A percentile compares a stretch with the other conserved stretches of the same genome.
These are phyloP conservation scores for Calonectria honghensis DNA, from an alignment of 2,329 filamentous ascomycete species.

Conservation along the genomic window DNA sequence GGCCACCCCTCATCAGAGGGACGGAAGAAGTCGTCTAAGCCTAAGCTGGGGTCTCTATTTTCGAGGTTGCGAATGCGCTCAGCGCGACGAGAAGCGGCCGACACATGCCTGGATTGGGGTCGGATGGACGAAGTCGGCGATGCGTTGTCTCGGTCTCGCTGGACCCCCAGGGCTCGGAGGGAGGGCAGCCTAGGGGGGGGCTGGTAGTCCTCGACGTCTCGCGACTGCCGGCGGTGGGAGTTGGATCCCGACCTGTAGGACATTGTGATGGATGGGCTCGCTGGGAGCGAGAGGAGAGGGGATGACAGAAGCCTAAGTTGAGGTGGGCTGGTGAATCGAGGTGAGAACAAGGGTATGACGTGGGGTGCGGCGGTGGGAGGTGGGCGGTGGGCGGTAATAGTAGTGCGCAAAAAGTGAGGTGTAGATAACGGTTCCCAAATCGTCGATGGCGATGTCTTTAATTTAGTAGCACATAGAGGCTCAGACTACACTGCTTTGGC, in stretches of 20 bases:
- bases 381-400: conserved; percentile 31
- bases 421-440: conserved; percentile 41
- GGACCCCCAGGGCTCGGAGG: conserved; percentile 57
- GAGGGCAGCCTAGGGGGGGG: conserved; percentile 59
- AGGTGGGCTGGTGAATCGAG: conserved; percentile 1
- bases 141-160: conserved; percentile 55
- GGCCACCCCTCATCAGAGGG: conserved; percentile 55
- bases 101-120: conserved; percentile 53
- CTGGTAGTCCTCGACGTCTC: conserved; percentile 58
- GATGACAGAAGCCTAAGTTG: conserved; percentile 1
- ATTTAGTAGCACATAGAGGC: conserved; percentile 25
- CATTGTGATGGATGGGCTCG: conserved; percentile 50
- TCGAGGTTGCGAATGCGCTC: conserved; percentile 61
- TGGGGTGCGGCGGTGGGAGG: conserved; percentile 24
- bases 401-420: conserved; percentile 32
- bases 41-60: conserved; percentile 52
- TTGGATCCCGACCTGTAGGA: conserved; percentile 58
- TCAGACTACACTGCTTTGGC: conserved; percentile 19
- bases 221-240: conserved; percentile 57
- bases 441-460: conserved; percentile 2
- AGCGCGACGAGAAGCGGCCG: conserved; percentile 57
- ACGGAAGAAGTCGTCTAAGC: conserved; percentile 55
- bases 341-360: conserved; percentile 21
- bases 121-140: conserved; percentile 48
- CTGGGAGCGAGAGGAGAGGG: background rate